Evolutionary conservation across 805 yeast species (phyloP).

Genomic region (Ogataea degrootiae): DNA sequence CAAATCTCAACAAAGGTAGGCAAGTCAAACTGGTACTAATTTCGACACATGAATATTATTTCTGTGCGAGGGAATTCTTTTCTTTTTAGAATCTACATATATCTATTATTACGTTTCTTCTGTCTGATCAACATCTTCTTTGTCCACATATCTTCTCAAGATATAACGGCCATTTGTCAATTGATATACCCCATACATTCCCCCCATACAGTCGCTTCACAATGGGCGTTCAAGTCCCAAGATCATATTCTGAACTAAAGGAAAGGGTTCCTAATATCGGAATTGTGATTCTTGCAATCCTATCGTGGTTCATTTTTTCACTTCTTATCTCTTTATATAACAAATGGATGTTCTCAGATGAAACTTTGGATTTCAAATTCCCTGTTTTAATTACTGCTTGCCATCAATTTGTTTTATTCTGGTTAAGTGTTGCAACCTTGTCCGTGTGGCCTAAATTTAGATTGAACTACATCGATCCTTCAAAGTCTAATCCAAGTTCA

Average conservation of each 20-base stretch:
- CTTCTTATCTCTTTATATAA: constrained; percentile 69
- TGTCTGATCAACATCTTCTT: neutral
- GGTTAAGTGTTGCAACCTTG: constrained; percentile 43
- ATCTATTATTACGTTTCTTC: neutral
- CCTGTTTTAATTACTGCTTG: constrained; percentile 77
- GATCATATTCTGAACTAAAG: constrained; percentile 18
- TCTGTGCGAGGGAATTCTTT: too few species aligned
- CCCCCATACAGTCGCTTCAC: neutral
- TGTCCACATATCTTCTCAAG: neutral
- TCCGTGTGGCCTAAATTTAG: constrained; percentile 41
- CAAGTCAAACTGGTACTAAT: too few species aligned
- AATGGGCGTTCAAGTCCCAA: constrained; percentile 14
- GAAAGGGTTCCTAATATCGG: constrained; percentile 21
- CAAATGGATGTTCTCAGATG: constrained; percentile 87
- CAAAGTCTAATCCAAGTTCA: constrained; percentile 3
- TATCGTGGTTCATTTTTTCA: constrained; percentile 60
- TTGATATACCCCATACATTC: neutral
- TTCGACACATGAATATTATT: too few species aligned
- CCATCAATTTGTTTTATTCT: constrained; percentile 68
- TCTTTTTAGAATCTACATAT: too few species aligned
- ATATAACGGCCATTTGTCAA: neutral
- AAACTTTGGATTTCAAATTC: constrained; percentile 65
- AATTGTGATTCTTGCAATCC: constrained; percentile 17
- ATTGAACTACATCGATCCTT: constrained; percentile 29
- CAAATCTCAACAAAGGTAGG: too few species aligned